These are phyloP conservation scores for Xylaria nigripes DNA, from an alignment of 495 filamentous ascomycete species.

Conservation along the genomic window DNA sequence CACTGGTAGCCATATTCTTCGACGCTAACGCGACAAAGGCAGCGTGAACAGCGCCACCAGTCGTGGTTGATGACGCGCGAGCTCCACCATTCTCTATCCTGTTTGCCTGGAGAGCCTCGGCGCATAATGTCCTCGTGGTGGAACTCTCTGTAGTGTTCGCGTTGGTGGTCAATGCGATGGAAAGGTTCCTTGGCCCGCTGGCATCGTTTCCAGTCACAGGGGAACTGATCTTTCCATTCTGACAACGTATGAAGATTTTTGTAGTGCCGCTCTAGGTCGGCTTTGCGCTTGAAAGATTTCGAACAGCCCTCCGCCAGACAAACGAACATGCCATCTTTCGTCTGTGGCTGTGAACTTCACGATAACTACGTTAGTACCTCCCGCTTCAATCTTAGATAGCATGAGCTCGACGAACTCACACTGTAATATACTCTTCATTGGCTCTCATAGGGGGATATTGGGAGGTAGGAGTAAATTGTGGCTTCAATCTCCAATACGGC, in stretches of 20 bases:
- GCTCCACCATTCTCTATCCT: conserved; percentile 15
- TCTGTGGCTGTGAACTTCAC: conserved; percentile 11
- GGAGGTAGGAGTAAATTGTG: conserved; percentile 1
- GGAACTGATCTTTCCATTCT: conserved; percentile 29
- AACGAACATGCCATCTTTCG: conserved; percentile 6
- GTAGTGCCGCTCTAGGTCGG: conserved; percentile 42
- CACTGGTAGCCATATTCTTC: conserved; percentile 32
- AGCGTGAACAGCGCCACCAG: conserved; percentile 44
- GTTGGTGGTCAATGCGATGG: conserved; percentile 37
- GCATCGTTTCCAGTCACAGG: conserved; percentile 37
- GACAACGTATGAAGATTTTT: conserved; percentile 28
- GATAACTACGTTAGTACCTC: conserved; percentile 5
- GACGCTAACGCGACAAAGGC: conserved; percentile 31
- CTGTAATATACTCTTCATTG: not conserved
- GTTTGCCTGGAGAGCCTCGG: conserved; percentile 19
- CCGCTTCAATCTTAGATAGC: not conserved
- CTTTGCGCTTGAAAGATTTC: conserved; percentile 34
- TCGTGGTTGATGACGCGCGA: conserved; percentile 25
- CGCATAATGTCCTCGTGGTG: conserved; percentile 43
- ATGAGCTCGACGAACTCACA: conserved; percentile 12
- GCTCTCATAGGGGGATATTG: conserved; percentile 7
- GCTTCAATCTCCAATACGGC: conserved; percentile 20
- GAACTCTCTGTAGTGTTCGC: conserved; percentile 42
- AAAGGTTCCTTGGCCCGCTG: conserved; percentile 30
- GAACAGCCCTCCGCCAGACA: conserved; percentile 27